Base-by-base conservation (phyloP, 2,329 filamentous ascomycete genomes). In the Huntiella decipiens region DNA sequence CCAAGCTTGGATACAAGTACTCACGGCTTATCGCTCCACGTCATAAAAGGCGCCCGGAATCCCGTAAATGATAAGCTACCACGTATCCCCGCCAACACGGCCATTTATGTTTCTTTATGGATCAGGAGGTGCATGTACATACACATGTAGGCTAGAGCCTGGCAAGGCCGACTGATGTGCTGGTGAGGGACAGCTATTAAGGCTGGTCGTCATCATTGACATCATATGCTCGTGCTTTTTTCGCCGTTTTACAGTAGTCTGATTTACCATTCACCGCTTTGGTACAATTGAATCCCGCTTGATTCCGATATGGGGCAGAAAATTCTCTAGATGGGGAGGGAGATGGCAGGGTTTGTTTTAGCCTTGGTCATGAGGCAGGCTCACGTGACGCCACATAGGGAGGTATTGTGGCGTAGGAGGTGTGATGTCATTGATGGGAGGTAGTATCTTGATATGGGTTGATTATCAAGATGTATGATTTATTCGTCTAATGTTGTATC, bases 331-430 rank as follows among this genome's bases (percentile, higher is more conserved):
- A 34, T 43, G 22, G 31, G 3, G 12, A 17, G 8, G 12, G 19
- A 43, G 16, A 28, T 15, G 12, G 10, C 33, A 11, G n/a, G 13
- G n/a, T 32, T 34, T 43, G 15, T 43, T 43, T 43, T 31, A 43
- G 40, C 40, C 40, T 43, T 43, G 22, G 40, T 43, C 40, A 43
- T 32, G 40, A 43, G 40, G 40, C 40, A 43, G 4, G 16, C 13
- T 16, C 28, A 33, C 13, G 40, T 43, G n/a, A 17, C 40, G 31
- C 40, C 40, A 43, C 13, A 19, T 28, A 28, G 22, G 22, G 22
- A 28, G 31, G 40, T 16, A 6, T 6, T 43, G 31, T 43, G 40
- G 40, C 40, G 31, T 19, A 34, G n/a, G 5, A 43, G 11, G 17
- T 11, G 34, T 43, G 40, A 43, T 35, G 40, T 43, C 31, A 43